Percentiles rank a stretch among this genome's conserved stretches.
Conservation (phyloP, 75 land plant genomes). For the Picea glauca region DNA sequence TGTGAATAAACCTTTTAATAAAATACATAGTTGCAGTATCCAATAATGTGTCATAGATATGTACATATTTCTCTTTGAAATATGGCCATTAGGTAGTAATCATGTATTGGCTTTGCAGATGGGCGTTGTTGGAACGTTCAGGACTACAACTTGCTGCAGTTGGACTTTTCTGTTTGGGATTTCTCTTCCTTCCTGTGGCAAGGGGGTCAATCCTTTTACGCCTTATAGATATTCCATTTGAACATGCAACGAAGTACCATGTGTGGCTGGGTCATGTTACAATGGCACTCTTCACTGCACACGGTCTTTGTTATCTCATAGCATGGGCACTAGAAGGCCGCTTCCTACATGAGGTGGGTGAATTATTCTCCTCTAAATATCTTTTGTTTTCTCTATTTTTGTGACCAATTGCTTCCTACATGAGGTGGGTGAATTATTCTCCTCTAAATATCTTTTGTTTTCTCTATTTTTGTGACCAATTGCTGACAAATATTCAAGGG, state of each 20-base stretch:
- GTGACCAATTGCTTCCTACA: neutral
- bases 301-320: constrained; percentile 53
- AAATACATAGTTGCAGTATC: neutral
- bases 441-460: too few species aligned
- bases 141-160: constrained; percentile 55
- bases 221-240: constrained; percentile 80
- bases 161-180: constrained; percentile 56
- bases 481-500: too few species aligned
- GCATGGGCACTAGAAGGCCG: constrained; percentile 44
- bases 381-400: too few species aligned
- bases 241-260: constrained; percentile 89
- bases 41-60: neutral
- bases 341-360: constrained; percentile 36
- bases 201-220: constrained; percentile 85
- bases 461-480: too few species aligned
- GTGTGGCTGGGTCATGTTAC: constrained; percentile 92
- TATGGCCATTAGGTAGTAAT: neutral
- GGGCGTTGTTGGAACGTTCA: constrained; percentile 25
- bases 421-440: constrained; percentile 27
- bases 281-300: constrained; percentile 64
- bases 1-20: neutral
- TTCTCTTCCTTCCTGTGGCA: constrained; percentile 83
- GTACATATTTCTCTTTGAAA: neutral
- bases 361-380: too few species aligned
- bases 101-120: constrained; percentile 31